Evolutionary conservation across 176 grass and related monocot genomes (phyloP), one percentile per base, ranked within the genome.

Genomic region (Microstegium vimineum): DNA sequence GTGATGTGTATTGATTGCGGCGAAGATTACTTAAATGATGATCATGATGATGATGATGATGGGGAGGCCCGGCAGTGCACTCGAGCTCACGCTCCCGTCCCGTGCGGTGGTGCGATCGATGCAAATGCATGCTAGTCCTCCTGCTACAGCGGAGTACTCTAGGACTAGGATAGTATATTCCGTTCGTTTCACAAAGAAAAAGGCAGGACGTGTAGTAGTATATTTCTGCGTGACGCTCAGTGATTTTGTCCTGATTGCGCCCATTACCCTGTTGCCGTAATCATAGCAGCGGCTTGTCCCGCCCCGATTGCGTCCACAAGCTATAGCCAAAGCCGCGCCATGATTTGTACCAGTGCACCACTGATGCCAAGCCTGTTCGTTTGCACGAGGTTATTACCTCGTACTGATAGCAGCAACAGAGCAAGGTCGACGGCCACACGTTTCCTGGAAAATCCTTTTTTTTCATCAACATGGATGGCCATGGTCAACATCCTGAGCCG

Each of bases 1-100:
- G 36, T 74, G 72, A 23, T 4, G 69, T 0, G 13, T 62, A 84
- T 75, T 80, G 12, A 75, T 80, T 69, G 69, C 14, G 14, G 65
- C 23, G 17, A 10, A 52, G 73, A 77, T 77, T 82, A 75, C 68
- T 73, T 78, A 81, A 62, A 82, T 52, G 62, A 69, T 34, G 31
- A 56, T n/a, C 6, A 15, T 45, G 14, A n/a, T n/a, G n/a, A n/a
- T n/a, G n/a, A n/a, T n/a, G n/a, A n/a, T n/a, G 15, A n/a, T n/a
- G n/a, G n/a, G 15, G 69, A 62, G 22, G 22, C 45, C n/a, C 16
- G 41, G 31, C n/a, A 8, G 69, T 37, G 57, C 74, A 57, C 77
- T 54, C 49, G 49, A 52, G 6, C 49, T 54, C 2, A 38, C n/a
- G 8, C 14, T 33, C 46, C 40, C 69, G 41, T 47, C 46, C 40